A percentile compares a stretch with the other conserved stretches of the same genome.
These are phyloP conservation scores for Cladorrhinum samala DNA, from an alignment of 495 filamentous ascomycete species.

Conservation along the genomic window DNA sequence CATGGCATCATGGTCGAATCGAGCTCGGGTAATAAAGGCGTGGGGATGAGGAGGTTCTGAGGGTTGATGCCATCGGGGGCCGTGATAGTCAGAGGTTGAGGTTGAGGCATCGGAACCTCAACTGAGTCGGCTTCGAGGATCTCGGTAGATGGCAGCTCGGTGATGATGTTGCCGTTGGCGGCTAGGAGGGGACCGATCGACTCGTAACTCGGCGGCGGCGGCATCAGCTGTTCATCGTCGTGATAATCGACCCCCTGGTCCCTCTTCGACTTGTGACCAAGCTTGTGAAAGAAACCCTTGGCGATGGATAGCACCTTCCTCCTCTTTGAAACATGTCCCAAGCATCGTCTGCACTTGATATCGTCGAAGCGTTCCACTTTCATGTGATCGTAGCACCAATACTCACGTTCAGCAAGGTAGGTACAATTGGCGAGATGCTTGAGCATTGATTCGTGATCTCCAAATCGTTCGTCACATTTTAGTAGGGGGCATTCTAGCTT, in stretches of 20 bases:
- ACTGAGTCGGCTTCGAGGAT: slow-evolving; percentile 43
- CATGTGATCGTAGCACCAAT: slow-evolving; percentile 43
- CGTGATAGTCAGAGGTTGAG: slow-evolving; percentile 5
- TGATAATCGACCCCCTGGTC: slow-evolving; percentile 5
- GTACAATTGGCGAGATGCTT: slow-evolving; percentile 36
- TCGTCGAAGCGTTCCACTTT: slow-evolving; percentile 44
- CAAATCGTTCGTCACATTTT: slow-evolving; percentile 34
- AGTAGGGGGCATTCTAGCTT: slow-evolving; percentile 39
- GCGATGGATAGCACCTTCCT: slow-evolving; percentile 42
- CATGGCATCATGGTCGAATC: slow-evolving; percentile 27
- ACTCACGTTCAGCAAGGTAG: slow-evolving; percentile 39
- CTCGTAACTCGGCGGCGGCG: slow-evolving; percentile 40
- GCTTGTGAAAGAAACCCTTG: slow-evolving; percentile 42
- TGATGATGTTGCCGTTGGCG: slow-evolving; percentile 2
- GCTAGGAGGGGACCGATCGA: slow-evolving; percentile 17
- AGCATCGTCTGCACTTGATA: slow-evolving; percentile 38
- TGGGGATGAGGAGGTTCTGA: slow-evolving; percentile 22
- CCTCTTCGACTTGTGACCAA: slow-evolving; percentile 40
- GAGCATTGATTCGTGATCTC: slow-evolving; percentile 42
- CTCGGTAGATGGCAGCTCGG: slow-evolving; percentile 36
- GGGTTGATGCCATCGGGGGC: slow-evolving; percentile 24
- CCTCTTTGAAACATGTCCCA: slow-evolving; percentile 42
- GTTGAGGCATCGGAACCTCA: slow-evolving; percentile 16
- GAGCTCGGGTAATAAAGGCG: slow-evolving; percentile 24
- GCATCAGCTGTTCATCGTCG: slow-evolving; percentile 17